These are phyloP conservation scores for Straminergon stramineum DNA, from an alignment of 225 moss, liverwort and hornwort genomes.

Conservation along the genomic window DNA sequence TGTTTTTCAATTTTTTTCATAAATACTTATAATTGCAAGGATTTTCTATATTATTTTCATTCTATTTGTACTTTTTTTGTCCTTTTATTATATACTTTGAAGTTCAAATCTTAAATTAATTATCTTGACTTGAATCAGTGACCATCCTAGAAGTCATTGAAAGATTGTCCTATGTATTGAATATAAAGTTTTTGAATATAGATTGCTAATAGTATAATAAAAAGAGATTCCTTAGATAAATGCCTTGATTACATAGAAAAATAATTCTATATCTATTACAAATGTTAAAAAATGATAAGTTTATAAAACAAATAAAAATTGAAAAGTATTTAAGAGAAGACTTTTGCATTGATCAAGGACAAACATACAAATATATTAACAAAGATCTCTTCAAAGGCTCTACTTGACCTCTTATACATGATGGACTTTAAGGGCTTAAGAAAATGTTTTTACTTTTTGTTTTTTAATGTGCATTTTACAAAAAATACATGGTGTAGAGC, in stretches of 20 bases:
- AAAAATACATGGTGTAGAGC: neutral
- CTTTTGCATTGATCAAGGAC: neutral
- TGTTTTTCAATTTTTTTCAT: neutral
- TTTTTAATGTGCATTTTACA: neutral
- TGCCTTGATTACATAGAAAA: accelerated
- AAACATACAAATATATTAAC: neutral
- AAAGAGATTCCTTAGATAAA: accelerated
- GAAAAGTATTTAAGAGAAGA: accelerated
- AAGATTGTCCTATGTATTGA: neutral
- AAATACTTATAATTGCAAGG: neutral
- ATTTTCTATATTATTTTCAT: neutral
- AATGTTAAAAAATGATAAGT: neutral
- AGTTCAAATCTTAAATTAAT: neutral
- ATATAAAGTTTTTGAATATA: neutral
- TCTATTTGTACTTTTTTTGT: neutral
- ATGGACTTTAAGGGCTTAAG: neutral
- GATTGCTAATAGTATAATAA: neutral
- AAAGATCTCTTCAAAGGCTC: neutral
- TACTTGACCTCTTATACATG: neutral
- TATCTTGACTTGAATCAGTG: accelerated
- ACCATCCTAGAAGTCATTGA: no score
- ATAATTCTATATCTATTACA: neutral
- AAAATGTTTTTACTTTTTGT: neutral
- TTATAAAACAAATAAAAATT: no score
- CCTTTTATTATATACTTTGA: no score